Conservation (phyloP, 208 protist species). For the Tritrichomonas foetus region DNA sequence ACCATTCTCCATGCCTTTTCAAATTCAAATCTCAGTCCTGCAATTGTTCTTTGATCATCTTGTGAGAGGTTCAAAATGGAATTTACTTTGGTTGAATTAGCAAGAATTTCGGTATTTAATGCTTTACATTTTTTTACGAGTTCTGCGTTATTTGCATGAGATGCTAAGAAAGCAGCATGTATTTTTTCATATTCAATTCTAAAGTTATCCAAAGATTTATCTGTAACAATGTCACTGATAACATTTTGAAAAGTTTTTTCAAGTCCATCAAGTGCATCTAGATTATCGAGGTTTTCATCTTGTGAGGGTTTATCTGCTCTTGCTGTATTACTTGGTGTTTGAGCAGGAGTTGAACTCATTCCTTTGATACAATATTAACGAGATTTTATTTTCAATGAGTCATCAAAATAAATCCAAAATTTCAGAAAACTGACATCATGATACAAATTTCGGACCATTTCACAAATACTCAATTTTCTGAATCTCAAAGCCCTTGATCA, state of each 20-base stretch:
- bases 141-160: conserved; percentile 87
- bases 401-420: too few relatives aligned
- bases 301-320: too few relatives aligned
- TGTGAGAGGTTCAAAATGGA: conserved; percentile 82
- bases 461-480: too few relatives aligned
- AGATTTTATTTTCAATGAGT: too few relatives aligned
- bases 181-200: conserved; percentile 90
- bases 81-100: conserved; percentile 85
- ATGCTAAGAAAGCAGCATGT: conserved; percentile 83
- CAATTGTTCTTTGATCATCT: conserved; percentile 88
- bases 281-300: conserved; percentile 9
- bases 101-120: conserved; percentile 80
- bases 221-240: conserved; percentile 71
- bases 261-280: conserved; percentile 71
- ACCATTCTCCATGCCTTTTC: conserved; percentile 88
- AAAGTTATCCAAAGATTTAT: conserved; percentile 82
- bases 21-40: conserved; percentile 66
- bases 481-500: too few relatives aligned
- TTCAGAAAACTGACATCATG: too few relatives aligned
- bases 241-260: conserved; percentile 82
- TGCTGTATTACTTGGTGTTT: too few relatives aligned
- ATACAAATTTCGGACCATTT: too few relatives aligned
- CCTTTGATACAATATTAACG: too few relatives aligned
- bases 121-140: conserved; percentile 80
- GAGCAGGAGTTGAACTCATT: too few relatives aligned